phyloP scores from a whole-genome alignment of 768 basidiomycete genomes.

The Lactarius sp. region DNA sequence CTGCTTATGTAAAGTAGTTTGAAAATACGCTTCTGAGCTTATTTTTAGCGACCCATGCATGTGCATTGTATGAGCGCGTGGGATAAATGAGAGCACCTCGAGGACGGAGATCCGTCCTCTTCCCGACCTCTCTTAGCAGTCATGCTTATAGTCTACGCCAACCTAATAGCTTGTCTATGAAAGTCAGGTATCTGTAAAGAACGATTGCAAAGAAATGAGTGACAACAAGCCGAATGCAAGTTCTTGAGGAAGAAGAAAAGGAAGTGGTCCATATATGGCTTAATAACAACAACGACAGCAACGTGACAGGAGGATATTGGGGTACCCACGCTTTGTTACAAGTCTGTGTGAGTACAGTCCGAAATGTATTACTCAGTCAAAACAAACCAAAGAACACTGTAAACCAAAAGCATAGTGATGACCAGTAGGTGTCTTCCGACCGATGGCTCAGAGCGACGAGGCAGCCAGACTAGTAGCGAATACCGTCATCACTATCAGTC shows the following conservation, averaged over 20 bases:
- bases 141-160: no score
- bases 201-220: no score
- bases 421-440: background rate
- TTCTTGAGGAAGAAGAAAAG: background rate
- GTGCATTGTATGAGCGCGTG: no score
- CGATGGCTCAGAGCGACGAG: background rate
- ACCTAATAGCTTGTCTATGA: no score
- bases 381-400: background rate
- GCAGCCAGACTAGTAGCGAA: background rate
- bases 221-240: no score
- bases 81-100: no score
- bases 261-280: background rate
- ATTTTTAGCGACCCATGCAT: no score
- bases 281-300: background rate
- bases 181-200: no score
- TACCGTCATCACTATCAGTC: background rate
- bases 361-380: background rate
- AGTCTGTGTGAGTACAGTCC: constrained; percentile 1
- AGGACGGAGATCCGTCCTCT: no score
- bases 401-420: background rate
- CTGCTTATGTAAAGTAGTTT: no score
- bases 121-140: background rate
- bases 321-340: background rate
- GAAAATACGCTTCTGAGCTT: no score
- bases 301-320: background rate